These are phyloP conservation scores for Lactarius trivialis DNA, from an alignment of 768 basidiomycete genomes.

Conservation along the genomic window DNA sequence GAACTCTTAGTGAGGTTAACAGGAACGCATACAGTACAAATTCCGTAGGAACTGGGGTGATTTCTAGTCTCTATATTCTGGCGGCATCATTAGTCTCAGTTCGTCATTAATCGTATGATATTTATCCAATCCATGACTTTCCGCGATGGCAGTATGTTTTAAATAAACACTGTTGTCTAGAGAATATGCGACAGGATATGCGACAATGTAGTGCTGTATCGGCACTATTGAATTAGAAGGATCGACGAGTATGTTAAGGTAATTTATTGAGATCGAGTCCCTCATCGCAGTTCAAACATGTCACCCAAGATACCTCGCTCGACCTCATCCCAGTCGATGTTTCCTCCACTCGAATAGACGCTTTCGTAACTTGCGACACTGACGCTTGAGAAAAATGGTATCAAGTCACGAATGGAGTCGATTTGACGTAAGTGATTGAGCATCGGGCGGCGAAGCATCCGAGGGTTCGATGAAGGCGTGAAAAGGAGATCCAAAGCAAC, in stretches of 20 bases:
- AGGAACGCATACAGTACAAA: constrained; percentile 77
- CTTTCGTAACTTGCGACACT: constrained; percentile 89
- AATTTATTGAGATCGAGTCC: not conserved
- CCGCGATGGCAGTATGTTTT: not conserved
- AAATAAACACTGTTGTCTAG: not conserved
- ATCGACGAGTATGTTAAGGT: not conserved
- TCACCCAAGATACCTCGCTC: constrained; percentile 77
- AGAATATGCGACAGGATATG: constrained; percentile 11
- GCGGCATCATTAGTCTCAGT: not conserved
- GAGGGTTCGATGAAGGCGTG: constrained; percentile 32
- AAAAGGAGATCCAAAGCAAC: constrained; percentile 2
- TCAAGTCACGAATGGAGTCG: constrained; percentile 76
- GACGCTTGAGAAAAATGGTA: constrained; percentile 86
- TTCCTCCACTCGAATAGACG: constrained; percentile 74
- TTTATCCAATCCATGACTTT: constrained; percentile 4
- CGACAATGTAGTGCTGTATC: constrained; percentile 4
- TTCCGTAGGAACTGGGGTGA: constrained; percentile 86
- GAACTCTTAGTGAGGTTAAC: constrained; percentile 37
- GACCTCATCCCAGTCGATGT: constrained; percentile 85
- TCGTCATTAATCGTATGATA: not conserved
- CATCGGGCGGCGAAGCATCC: constrained; percentile 65
- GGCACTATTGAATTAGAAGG: not conserved
- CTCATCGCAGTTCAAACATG: constrained; percentile 78
- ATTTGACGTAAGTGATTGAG: constrained; percentile 64
- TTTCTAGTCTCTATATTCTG: constrained; percentile 29